phyloP scores from a whole-genome alignment of 441 rosid species.

The Manihot esculenta region DNA sequence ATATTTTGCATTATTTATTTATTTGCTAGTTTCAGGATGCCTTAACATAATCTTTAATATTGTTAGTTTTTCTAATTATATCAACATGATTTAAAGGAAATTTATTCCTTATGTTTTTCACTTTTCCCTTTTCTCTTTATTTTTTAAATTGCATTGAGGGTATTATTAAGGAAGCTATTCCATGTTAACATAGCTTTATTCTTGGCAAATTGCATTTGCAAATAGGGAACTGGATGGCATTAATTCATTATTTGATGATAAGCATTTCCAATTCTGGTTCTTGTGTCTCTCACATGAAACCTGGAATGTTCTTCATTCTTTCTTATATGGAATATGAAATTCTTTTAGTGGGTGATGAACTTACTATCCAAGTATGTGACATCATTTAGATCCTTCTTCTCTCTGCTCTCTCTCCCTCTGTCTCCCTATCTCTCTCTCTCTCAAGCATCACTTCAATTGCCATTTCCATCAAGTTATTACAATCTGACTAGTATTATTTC shows the following conservation, averaged over 20 bases:
- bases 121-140: background rate
- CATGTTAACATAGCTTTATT: background rate
- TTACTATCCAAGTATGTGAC: background rate
- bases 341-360: background rate
- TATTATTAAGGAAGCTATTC: background rate
- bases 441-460: background rate
- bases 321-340: background rate
- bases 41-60: background rate
- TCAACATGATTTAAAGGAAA: background rate
- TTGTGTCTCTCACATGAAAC: background rate
- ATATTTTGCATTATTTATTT: background rate
- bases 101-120: background rate
- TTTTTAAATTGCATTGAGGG: background rate
- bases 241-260: background rate
- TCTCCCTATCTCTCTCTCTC: too few species aligned
- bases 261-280: background rate
- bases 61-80: background rate
- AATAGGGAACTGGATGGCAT: background rate
- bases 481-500: conserved; percentile 9
- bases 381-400: background rate
- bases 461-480: background rate
- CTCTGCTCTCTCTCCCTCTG: too few species aligned
- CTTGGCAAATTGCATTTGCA: background rate
- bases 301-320: background rate
- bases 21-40: background rate